Evolutionary conservation across 768 basidiomycete species (phyloP), one percentile per base, ranked within the genome.

Genomic region (Hericium erinaceus): DNA sequence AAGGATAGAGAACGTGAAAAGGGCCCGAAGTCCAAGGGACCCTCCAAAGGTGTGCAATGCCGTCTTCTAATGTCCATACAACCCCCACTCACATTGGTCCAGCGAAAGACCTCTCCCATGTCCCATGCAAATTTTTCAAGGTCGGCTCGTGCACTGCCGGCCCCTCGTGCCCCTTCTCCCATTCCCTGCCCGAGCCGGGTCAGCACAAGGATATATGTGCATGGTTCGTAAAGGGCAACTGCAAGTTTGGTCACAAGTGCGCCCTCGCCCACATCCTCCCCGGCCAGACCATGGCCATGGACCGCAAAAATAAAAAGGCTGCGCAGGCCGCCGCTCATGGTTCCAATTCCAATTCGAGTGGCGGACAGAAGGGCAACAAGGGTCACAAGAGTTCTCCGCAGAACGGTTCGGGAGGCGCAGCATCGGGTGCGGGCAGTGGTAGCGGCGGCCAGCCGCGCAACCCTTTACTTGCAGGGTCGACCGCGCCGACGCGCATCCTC

Each of bases 121-220:
- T 98, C 13, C 95, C 95, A 1, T 98, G 95, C 77, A 91, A 95
- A 74, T 98, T 98, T 81, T 97, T 85, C 83, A 91, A 89, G 68
- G 88, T 91, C 61, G 92, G 94, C 38, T 87, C 85, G 12, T 98
- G 95, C 72, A 95, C 94, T 4, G 95, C 95, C 10, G 95, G 95
- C 38, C 75, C 90, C 3, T 87, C 89, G 2, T 98, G 95, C 70
- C 92, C 92, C n/a, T 98, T 98, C 80, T 94, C 93, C 28, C 95
- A 98, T 70, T 68, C 70, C 58, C 65, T 77, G 6, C 73, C 80
- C 58, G 89, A 92, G 63, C 85, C 91, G 26, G 87, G 91, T 2
- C 81, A 81, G 48, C 82, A 83, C 60, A 91, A 92, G 69, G 89
- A 89, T 61, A 80, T 84, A 41, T 92, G 90, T 66, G 82, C 88